phyloP scores from a whole-genome alignment of 2,329 filamentous ascomycete genomes.

The Scedosporium minutisporum region DNA sequence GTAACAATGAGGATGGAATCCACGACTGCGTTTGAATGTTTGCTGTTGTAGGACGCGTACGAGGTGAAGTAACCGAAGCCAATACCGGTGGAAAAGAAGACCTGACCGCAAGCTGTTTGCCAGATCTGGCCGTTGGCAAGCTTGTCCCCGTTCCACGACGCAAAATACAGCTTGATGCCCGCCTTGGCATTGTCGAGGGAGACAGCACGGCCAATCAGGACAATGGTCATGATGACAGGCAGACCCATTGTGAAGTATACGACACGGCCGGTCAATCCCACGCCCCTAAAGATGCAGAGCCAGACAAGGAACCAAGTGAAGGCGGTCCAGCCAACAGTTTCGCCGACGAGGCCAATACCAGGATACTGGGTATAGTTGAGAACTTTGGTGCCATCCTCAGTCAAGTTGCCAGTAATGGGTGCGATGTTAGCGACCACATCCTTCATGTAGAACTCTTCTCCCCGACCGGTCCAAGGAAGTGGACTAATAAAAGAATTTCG shows the following conservation, averaged over 20 bases:
- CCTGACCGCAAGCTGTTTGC: constrained; percentile 51
- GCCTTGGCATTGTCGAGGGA: constrained; percentile 44
- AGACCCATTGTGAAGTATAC: constrained; percentile 55
- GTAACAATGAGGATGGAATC: constrained; percentile 45
- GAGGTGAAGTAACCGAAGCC: constrained; percentile 50
- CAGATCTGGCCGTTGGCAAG: constrained; percentile 42
- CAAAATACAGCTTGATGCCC: constrained; percentile 38
- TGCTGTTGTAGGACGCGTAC: constrained; percentile 49
- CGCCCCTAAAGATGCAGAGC: constrained; percentile 49
- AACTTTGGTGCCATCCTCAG: constrained; percentile 26
- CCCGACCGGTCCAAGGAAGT: constrained; percentile 40
- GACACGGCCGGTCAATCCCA: constrained; percentile 46
- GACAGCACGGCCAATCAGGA: constrained; percentile 42
- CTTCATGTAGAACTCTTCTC: constrained; percentile 41
- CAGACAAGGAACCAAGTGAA: constrained; percentile 53
- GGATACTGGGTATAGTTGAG: constrained; percentile 36
- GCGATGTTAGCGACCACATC: constrained; percentile 39
- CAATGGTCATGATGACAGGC: constrained; percentile 45
- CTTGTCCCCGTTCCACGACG: constrained; percentile 36
- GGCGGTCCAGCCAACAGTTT: constrained; percentile 47
- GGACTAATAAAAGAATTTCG: constrained; percentile 44
- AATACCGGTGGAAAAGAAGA: constrained; percentile 50
- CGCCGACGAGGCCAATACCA: constrained; percentile 35
- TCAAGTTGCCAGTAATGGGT: constrained; percentile 28
- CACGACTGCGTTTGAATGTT: constrained; percentile 48